Conservation (phyloP, 345 rosid species). For the Fremontodendron californicum region DNA sequence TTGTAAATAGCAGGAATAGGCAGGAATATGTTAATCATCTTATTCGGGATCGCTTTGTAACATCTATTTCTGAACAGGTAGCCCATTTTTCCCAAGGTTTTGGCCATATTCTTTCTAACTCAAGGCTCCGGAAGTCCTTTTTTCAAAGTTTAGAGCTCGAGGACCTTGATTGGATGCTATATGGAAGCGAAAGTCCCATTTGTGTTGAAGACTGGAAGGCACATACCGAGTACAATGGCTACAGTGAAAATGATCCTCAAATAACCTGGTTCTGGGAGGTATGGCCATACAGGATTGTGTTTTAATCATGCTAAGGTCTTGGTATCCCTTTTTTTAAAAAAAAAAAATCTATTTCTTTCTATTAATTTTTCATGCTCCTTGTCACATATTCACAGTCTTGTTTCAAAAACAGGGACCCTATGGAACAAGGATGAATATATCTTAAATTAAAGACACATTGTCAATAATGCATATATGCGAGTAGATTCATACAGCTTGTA, state of each 20-base stretch:
- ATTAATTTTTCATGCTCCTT: background rate
- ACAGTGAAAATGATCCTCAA: slow-evolving; percentile 62
- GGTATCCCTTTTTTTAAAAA: background rate
- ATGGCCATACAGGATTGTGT: slow-evolving; percentile 4
- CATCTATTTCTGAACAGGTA: slow-evolving; percentile 65
- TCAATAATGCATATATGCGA: background rate
- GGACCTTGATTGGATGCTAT: slow-evolving; percentile 86
- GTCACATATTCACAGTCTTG: background rate
- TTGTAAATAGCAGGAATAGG: slow-evolving; percentile 79
- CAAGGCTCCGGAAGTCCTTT: slow-evolving; percentile 31
- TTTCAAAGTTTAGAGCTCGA: slow-evolving; percentile 58
- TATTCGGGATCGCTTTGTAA: slow-evolving; percentile 55
- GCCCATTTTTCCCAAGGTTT: slow-evolving; percentile 63
- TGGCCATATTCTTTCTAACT: slow-evolving; percentile 49
- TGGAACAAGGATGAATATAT: background rate
- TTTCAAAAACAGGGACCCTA: background rate
- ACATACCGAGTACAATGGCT: slow-evolving; percentile 79
- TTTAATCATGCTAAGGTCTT: background rate
- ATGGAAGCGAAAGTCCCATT: slow-evolving; percentile 65
- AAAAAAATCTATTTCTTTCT: background rate
- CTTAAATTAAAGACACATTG: slow-evolving; percentile 1
- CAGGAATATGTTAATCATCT: slow-evolving; percentile 63
- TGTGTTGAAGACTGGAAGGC: slow-evolving; percentile 81
- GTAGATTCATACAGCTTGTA: slow-evolving; percentile 2
- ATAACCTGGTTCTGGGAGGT: slow-evolving; percentile 97